phyloP scores from a whole-genome alignment of 2,329 filamentous ascomycete genomes.

The Leptographium radiaticola region DNA sequence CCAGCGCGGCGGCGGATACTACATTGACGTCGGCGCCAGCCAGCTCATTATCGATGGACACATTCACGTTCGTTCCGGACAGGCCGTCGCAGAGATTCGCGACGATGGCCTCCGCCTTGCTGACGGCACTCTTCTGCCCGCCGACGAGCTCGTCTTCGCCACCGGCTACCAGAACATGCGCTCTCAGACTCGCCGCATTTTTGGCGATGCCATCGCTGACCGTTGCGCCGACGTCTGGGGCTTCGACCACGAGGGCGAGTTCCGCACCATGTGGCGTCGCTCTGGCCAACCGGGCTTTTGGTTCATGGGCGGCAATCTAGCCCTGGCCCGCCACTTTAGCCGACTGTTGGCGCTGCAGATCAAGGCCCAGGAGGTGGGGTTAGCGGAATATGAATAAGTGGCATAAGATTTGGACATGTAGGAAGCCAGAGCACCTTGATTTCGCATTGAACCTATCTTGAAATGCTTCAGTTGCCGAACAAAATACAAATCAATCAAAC shows the following conservation, averaged over 20 bases:
- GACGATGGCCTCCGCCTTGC: slow-evolving; percentile 26
- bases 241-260: slow-evolving; percentile 41
- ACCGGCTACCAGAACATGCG: slow-evolving; percentile 54
- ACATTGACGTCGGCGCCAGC: slow-evolving; percentile 42
- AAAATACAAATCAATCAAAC: too few species aligned
- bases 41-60: slow-evolving; percentile 42
- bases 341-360: slow-evolving; percentile 39
- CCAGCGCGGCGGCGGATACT: slow-evolving; percentile 47
- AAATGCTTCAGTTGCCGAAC: too few species aligned
- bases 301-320: slow-evolving; percentile 53
- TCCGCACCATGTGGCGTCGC: slow-evolving; percentile 42
- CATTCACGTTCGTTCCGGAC: slow-evolving; percentile 39
- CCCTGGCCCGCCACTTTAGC: slow-evolving; percentile 47
- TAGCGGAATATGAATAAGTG: slow-evolving; percentile 5
- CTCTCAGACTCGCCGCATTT: slow-evolving; percentile 42
- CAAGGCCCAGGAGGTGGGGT: slow-evolving; percentile 21
- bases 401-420: background rate
- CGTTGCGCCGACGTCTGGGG: slow-evolving; percentile 48
- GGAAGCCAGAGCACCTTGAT: too few species aligned
- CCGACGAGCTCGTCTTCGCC: slow-evolving; percentile 44
- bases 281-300: slow-evolving; percentile 52
- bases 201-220: slow-evolving; percentile 49
- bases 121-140: slow-evolving; percentile 35
- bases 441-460: background rate
- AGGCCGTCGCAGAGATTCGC: slow-evolving; percentile 33